A percentile compares a stretch with the other conserved stretches of the same genome.
Conservation (phyloP, 108 stramenopile genomes). For the Cyclotella atomus region DNA sequence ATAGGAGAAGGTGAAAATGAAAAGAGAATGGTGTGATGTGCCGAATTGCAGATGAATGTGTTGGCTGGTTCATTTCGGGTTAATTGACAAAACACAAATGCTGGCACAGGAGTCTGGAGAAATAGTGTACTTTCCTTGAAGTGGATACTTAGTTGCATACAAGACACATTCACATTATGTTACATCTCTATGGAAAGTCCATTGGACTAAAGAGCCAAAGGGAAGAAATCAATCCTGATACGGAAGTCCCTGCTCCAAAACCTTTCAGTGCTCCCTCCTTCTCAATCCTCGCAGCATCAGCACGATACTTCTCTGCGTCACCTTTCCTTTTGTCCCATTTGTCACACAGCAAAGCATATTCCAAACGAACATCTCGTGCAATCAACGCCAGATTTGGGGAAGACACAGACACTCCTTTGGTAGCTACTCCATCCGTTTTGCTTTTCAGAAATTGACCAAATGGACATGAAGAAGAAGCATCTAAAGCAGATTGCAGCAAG, state of each 20-base stretch:
- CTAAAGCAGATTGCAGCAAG: conserved; percentile 76
- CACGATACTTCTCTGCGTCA: conserved; percentile 63
- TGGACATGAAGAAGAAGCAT: conserved; percentile 52
- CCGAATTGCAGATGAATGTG: no score
- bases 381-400: conserved; percentile 49
- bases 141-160: no score
- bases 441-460: conserved; percentile 29
- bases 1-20: conserved; percentile 32
- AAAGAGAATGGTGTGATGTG: no score
- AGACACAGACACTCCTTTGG: conserved; percentile 46
- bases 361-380: conserved; percentile 58
- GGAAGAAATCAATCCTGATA: conserved; percentile 39
- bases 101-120: no score
- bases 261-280: conserved; percentile 45
- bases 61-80: no score
- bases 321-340: conserved; percentile 79
- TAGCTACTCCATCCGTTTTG: neutral
- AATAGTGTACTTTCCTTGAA: no score
- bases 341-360: conserved; percentile 66
- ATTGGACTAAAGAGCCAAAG: conserved; percentile 38
- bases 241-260: conserved; percentile 14
- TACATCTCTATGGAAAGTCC: conserved; percentile 27
- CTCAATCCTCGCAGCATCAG: conserved; percentile 55
- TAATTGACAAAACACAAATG: no score
- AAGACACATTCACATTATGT: no score